phyloP scores from a whole-genome alignment of 352 stramenopile species.

The Globisporangium mamillatum region DNA sequence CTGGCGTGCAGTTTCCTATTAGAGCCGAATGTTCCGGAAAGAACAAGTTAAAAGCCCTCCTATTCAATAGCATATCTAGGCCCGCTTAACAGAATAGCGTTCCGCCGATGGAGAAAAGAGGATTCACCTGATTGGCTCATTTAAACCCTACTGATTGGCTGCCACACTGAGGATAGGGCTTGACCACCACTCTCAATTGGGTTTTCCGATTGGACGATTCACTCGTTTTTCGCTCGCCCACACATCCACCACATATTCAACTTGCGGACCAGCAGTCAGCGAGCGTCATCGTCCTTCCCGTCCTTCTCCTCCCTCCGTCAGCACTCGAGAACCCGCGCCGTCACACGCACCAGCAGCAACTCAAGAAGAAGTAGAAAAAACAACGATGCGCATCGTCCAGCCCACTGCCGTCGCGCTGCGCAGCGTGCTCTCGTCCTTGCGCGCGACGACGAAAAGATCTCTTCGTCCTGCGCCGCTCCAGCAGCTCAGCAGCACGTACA shows the following conservation, averaged over 20 bases:
- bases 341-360: not conserved
- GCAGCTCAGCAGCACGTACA: not conserved
- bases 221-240: not conserved
- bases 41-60: not conserved
- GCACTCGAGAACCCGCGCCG: not conserved
- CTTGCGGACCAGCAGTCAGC: not conserved
- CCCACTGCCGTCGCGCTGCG: slow-evolving; percentile 2
- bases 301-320: not conserved
- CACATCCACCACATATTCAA: slow-evolving; percentile 3
- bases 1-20: not conserved
- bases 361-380: not conserved
- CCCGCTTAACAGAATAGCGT: not conserved
- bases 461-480: slow-evolving; percentile 2
- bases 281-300: not conserved
- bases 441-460: slow-evolving; percentile 1
- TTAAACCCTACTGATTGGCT: no score
- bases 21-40: not conserved
- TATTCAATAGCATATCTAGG: not conserved
- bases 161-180: no score
- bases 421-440: slow-evolving; percentile 7
- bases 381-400: slow-evolving; percentile 7
- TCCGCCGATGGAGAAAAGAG: not conserved
- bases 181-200: no score
- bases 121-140: no score
- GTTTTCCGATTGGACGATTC: no score